Evolutionary conservation across 1,284 basidiomycete species (phyloP), one percentile per base, ranked within the genome.

Genomic region (Cutaneotrichosporon sp.): DNA sequence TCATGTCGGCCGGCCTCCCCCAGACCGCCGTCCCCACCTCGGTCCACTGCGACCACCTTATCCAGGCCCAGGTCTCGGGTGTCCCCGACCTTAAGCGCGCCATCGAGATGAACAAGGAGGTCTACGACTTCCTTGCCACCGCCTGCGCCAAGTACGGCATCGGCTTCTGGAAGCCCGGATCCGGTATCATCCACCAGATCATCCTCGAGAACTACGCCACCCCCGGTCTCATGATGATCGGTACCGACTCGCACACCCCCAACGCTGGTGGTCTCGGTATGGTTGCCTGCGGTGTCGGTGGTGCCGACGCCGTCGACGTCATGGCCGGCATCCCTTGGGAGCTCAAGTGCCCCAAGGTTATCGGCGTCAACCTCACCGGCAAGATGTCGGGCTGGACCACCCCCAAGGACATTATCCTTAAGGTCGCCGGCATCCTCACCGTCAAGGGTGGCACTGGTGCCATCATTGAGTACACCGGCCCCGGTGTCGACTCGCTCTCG

Each of bases 261-360:
- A 99, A 99, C 77, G 97, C 97, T 46, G 94, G 95, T 66, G 97
- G 97, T 54, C 86, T 99, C 58, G 97, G 97, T n/a, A 87, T 95
- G 84, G 86, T 99, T 63, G 97, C 97, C 10, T 97, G 98, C 63
- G 97, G 97, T 65, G 97, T 99, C 25, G 97, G 97, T 68, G 97
- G 97, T 64, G 97, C 97, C 22, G 97, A 99, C 77, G 97, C 97
- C 20, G 97, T 99, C 33, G 97, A 99, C 79, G 97, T 94, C 16
- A 90, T 99, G 88, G 97, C 95, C 11, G 89, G 91, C 63, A 97
- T 95, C 20, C 94, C 95, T 38, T 99, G 97, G 97, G 97, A 99
- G 79, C 83, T 99, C 60, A 95, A 97, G 80, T 94, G 95, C 33
- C 95, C 95, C 14, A 85, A 90, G 68, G 85, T 97, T 45, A 87